A percentile compares a stretch with the other conserved stretches of the same genome.
These are phyloP conservation scores for Setaria viridis DNA, from an alignment of 202 grass and related monocot species.

Conservation along the genomic window DNA sequence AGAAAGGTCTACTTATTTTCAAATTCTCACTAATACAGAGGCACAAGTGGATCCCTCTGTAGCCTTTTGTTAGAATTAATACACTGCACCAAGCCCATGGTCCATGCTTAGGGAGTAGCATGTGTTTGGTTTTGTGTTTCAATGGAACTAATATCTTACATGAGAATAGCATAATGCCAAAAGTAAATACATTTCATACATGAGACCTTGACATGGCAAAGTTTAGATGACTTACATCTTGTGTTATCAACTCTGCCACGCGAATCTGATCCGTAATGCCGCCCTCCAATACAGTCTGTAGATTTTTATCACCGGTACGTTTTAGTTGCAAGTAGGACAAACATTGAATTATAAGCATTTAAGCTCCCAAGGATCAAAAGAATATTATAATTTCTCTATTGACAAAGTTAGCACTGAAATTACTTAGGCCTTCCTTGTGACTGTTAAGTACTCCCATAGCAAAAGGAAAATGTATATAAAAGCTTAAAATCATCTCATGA, in stretches of 20 bases:
- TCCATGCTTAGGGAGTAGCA: slow-evolving; percentile 1
- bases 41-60: neutral
- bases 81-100: slow-evolving; percentile 1
- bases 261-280: slow-evolving; percentile 95
- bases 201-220: slow-evolving; percentile 19
- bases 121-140: slow-evolving; percentile 11
- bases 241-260: slow-evolving; percentile 89
- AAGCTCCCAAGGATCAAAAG: slow-evolving; percentile 17
- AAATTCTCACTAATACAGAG: neutral
- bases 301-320: slow-evolving; percentile 43
- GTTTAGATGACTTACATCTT: slow-evolving; percentile 81
- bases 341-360: neutral
- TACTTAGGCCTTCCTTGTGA: neutral
- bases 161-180: too few relatives aligned
- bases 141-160: slow-evolving; percentile 3
- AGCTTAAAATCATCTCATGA: slow-evolving; percentile 11
- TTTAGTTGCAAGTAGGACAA: slow-evolving; percentile 20
- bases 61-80: slow-evolving; percentile 8
- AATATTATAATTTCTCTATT: neutral
- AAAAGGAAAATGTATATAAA: neutral
- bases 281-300: slow-evolving; percentile 92
- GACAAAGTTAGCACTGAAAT: neutral
- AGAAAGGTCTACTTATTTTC: slow-evolving; percentile 14
- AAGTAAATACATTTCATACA: neutral
- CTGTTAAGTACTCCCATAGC: neutral